Percentiles rank a stretch among this genome's conserved stretches.
phyloP scores from a whole-genome alignment of 2,329 filamentous ascomycete genomes.

The Grosmannia penicillata region DNA sequence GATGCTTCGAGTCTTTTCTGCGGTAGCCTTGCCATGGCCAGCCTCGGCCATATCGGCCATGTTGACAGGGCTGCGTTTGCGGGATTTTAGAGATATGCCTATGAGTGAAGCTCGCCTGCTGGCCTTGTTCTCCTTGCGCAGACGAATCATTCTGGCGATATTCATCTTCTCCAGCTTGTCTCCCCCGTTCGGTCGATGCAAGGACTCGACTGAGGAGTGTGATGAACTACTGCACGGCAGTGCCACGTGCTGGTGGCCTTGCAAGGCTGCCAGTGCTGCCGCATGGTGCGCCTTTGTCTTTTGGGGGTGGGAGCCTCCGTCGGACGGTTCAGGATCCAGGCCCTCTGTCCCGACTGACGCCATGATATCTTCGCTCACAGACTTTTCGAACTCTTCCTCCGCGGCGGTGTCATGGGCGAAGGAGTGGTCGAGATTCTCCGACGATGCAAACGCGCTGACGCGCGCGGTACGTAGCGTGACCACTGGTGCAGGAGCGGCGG shows the following conservation, averaged over 20 bases:
- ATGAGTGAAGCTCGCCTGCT: constrained; percentile 10
- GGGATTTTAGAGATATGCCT: too few species aligned
- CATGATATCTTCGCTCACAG: neutral
- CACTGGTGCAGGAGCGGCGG: constrained; percentile 2
- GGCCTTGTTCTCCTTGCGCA: constrained; percentile 19
- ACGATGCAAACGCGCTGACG: neutral
- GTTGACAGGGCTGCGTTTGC: too few species aligned
- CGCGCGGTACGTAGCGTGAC: neutral
- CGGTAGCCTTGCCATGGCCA: too few species aligned
- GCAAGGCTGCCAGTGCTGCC: neutral
- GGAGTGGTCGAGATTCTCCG: neutral
- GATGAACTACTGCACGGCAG: too few species aligned
- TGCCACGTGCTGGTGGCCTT: too few species aligned
- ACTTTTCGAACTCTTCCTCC: neutral
- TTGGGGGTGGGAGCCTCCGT: too few species aligned
- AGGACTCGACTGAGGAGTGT: neutral
- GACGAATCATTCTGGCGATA: constrained; percentile 13
- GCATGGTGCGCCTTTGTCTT: neutral
- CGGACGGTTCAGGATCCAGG: neutral
- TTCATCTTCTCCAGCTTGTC: constrained; percentile 12
- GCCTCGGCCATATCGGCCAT: too few species aligned
- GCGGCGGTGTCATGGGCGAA: neutral
- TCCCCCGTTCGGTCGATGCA: constrained; percentile 1
- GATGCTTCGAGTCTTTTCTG: too few species aligned
- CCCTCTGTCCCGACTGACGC: neutral